Evolutionary conservation across 805 yeast species (phyloP), one percentile per base, ranked within the genome.

Genomic region (Yarrowia osloensis): DNA sequence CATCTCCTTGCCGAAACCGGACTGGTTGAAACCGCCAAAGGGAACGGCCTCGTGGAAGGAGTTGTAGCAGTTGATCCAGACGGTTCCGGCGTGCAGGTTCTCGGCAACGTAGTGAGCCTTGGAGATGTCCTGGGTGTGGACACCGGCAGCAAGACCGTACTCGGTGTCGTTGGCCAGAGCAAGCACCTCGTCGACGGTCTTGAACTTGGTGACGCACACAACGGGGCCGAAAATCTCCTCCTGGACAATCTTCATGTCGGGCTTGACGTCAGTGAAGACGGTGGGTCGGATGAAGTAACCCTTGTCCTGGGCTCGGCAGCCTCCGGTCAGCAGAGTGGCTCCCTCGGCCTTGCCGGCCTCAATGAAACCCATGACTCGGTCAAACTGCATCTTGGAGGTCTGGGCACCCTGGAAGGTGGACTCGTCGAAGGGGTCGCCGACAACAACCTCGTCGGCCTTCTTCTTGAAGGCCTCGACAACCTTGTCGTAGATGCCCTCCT

Each of bases 201-300:
- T 74, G 78, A 91, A 91, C 76, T 84, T 85, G 67, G 88, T 85
- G 39, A 88, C 81, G 8, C 86, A 81, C 28, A 88, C 91, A 37
- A 91, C 97, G 17, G 97, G 97, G 21, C 97, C 97, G 76, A 91
- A 91, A 68, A 91, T 90, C 78, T 91, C 97, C 77, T 91, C 96
- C 70, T 82, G 82, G 67, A 87, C 88, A 62, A 91, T 84, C 68
- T 83, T 80, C 85, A 88, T 87, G 35, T 81, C 76, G 69, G 87
- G 87, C 66, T 80, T 82, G 59, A 89, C 91, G 72, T 89, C 89
- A 28, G 87, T 82, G 72, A 90, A 90, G 49, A 91, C 81, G 4
- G 96, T 89, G 68, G 97, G 96, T 72, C 85, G 82, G 71, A 90
- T 80, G 76, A 79, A 91, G 78, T 77, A 90, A 4, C 96, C 96